Percentiles rank a stretch among this genome's conserved stretches.
These are phyloP conservation scores for Scedosporium minutisporum DNA, from an alignment of 2,329 filamentous ascomycete species.

Conservation along the genomic window DNA sequence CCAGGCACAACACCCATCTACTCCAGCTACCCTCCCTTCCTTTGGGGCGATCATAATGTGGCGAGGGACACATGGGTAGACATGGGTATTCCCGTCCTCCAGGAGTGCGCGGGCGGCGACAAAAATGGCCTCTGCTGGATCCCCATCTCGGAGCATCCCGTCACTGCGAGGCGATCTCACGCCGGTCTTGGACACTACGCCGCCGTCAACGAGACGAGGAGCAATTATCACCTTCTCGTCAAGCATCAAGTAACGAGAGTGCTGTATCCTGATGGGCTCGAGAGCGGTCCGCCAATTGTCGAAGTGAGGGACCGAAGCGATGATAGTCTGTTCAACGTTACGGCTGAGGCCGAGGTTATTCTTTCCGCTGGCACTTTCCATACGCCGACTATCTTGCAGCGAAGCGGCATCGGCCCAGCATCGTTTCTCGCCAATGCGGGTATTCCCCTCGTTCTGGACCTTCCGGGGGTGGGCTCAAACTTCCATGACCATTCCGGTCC, in stretches of 20 bases:
- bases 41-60: slow-evolving; percentile 18
- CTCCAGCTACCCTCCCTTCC: slow-evolving; percentile 20
- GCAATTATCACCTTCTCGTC: slow-evolving; percentile 16
- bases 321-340: slow-evolving; percentile 2
- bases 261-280: slow-evolving; percentile 9
- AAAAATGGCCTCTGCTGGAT: slow-evolving; percentile 22
- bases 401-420: slow-evolving; percentile 36
- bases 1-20: slow-evolving; percentile 21
- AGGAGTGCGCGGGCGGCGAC: slow-evolving; percentile 15
- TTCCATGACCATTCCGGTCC: slow-evolving; percentile 43
- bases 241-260: slow-evolving; percentile 18
- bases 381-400: slow-evolving; percentile 39
- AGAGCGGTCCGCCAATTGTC: slow-evolving; percentile 8
- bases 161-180: slow-evolving; percentile 18
- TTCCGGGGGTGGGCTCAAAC: slow-evolving; percentile 49
- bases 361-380: slow-evolving; percentile 38
- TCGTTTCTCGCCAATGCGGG: slow-evolving; percentile 26
- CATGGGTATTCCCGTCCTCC: slow-evolving; percentile 14
- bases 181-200: slow-evolving; percentile 20
- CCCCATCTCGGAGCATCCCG: slow-evolving; percentile 18
- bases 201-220: slow-evolving; percentile 13
- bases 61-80: slow-evolving; percentile 13
- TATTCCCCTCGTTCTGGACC: slow-evolving; percentile 32
- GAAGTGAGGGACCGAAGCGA: slow-evolving; percentile 13
- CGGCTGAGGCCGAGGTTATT: slow-evolving; percentile 28